phyloP scores from a whole-genome alignment of 1,284 basidiomycete species.

The Rhizoctonia solani region DNA sequence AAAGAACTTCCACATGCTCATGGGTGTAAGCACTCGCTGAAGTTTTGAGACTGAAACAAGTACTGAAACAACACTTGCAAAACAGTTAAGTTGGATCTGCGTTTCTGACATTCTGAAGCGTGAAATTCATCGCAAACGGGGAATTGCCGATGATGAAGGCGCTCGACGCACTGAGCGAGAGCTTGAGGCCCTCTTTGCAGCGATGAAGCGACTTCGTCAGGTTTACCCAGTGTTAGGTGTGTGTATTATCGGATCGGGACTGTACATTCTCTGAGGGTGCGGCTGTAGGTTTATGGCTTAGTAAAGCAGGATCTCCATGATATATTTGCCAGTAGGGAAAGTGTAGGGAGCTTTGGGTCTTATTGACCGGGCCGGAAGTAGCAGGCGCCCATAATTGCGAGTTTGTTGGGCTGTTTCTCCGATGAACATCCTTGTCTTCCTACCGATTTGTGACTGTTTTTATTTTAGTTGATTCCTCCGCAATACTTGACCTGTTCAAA shows the following conservation, averaged over 20 bases:
- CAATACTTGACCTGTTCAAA: neutral
- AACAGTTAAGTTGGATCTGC: conserved; percentile 62
- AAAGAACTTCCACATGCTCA: conserved; percentile 33
- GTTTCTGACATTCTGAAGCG: conserved; percentile 66
- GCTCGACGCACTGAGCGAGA: conserved; percentile 61
- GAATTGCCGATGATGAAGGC: conserved; percentile 53
- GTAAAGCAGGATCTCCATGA: neutral
- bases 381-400: neutral
- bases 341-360: neutral
- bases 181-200: conserved; percentile 61
- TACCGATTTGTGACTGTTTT: neutral
- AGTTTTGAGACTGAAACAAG: neutral
- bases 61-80: conserved; percentile 44
- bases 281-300: conserved; percentile 17
- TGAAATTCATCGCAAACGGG: conserved; percentile 59
- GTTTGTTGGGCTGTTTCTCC: conserved; percentile 2
- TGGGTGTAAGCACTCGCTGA: conserved; percentile 35
- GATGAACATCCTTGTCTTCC: conserved; percentile 8
- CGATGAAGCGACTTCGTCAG: conserved; percentile 58
- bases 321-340: neutral
- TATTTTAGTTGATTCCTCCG: neutral
- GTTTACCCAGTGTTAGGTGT: conserved; percentile 27
- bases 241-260: neutral
- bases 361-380: neutral
- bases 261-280: neutral